Conservation (phyloP, 148 eudicot genomes). For the Mesembryanthemum crystallinum region DNA sequence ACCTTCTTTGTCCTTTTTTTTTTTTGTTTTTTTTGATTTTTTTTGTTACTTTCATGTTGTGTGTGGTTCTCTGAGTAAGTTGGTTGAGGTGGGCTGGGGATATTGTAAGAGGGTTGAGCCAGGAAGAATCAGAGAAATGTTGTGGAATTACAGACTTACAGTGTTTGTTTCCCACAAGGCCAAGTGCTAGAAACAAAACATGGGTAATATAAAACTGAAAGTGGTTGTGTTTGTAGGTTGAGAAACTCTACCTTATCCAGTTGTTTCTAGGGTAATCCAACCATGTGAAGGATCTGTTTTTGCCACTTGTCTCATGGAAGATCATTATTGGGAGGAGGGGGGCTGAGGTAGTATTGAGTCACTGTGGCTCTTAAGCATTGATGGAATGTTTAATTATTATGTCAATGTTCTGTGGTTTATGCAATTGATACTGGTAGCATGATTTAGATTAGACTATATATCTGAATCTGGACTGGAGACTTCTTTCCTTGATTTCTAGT, state of each 20-base stretch:
- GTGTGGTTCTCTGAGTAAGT: not conserved
- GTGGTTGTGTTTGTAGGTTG: slow-evolving; percentile 7
- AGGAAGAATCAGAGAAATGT: slow-evolving; percentile 9
- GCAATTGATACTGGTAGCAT: not conserved
- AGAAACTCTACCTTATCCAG: slow-evolving; percentile 20
- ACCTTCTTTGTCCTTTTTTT: not conserved
- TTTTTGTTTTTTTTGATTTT: not conserved
- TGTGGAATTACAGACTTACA: not conserved
- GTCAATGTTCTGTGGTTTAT: not conserved
- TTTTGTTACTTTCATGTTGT: not conserved
- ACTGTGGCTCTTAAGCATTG: not conserved
- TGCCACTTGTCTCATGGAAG: not conserved
- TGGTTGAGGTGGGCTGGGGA: not conserved
- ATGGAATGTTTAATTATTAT: not conserved
- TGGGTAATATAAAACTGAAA: slow-evolving; percentile 9
- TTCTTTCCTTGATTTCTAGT: not conserved
- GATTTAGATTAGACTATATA: not conserved
- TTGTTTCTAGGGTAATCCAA: slow-evolving; percentile 17
- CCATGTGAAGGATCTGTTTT: slow-evolving; percentile 13
- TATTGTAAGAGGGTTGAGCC: not conserved
- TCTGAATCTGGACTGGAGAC: not conserved
- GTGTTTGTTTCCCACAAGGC: slow-evolving; percentile 15
- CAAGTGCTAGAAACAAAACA: slow-evolving; percentile 24
- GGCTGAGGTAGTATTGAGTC: not conserved
- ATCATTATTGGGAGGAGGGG: not conserved